phyloP scores from a whole-genome alignment of 441 rosid genomes.

The Croton laevigatus region DNA sequence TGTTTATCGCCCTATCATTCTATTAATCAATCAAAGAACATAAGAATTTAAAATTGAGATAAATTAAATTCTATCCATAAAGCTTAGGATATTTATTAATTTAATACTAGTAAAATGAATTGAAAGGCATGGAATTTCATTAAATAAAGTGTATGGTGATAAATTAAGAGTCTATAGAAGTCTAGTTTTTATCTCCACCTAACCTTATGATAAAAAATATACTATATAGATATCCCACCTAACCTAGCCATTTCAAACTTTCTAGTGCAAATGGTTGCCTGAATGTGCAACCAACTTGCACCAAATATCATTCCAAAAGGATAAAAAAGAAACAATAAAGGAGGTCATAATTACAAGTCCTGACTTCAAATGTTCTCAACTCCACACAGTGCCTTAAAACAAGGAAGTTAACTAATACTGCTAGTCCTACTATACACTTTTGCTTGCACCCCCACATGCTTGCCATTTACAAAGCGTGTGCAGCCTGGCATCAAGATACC shows the following conservation, averaged over 20 bases:
- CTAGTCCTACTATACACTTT: not conserved
- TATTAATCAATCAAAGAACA: too few species aligned
- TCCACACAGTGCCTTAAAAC: not conserved
- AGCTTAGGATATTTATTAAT: too few species aligned
- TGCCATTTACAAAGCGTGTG: not conserved
- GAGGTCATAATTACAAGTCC: not conserved
- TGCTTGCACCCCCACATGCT: not conserved
- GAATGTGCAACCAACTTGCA: conserved; percentile 3
- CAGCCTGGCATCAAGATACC: not conserved
- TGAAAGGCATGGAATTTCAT: too few species aligned
- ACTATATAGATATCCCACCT: not conserved
- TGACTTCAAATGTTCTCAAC: not conserved
- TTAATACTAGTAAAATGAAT: too few species aligned
- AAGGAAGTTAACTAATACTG: not conserved
- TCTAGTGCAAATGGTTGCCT: not conserved
- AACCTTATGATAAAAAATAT: too few species aligned
- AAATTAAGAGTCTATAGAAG: too few species aligned
- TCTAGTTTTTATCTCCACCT: too few species aligned
- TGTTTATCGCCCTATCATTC: too few species aligned
- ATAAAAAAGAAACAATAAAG: not conserved
- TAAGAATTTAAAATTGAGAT: too few species aligned
- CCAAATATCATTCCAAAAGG: not conserved
- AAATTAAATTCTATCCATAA: too few species aligned
- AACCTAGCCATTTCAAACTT: not conserved
- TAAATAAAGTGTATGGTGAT: too few species aligned